Base-by-base conservation (phyloP, 73 alveolate species). In the Stentor coeruleus region DNA sequence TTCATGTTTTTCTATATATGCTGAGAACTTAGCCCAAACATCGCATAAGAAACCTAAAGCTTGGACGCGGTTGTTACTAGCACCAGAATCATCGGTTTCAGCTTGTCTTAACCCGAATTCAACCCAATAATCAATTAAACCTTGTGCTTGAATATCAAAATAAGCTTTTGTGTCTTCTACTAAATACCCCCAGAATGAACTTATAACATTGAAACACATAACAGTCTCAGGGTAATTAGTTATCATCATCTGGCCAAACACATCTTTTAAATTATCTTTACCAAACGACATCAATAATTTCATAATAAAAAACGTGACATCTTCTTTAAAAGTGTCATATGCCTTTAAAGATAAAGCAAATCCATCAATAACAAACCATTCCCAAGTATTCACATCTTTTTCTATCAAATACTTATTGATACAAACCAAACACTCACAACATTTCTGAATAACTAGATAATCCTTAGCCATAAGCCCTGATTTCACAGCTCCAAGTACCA, bases 1-100 rank as follows among this genome's bases (percentile, higher is more conserved):
- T 49, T 92, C 98, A 35, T 82, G 82, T 59, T 55, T 86, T 37
- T 87, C 94, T 55, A 85, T 74, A 35, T 66, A 66, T 3, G 60
- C 87, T 15, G 95, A 80, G 87, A 89, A 92, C 3, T 72, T 38
- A 35, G 59, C n/a, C 95, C 97, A 92, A 3, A 94, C 86, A 76
- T 92, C 97, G 59, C 91, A 73, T 42, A 94, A 76, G 14, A 94
- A 84, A 30, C 89, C 82, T 3, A 94, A 59, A 20, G 97, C 94
- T 20, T 20, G 28, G 28, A 57, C 28, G 35, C 28, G 73, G 35
- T 57, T 57, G n/a, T n/a, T n/a, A n/a, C n/a, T n/a, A n/a, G n/a
- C n/a, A n/a, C n/a, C n/a, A n/a, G n/a, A n/a, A 20, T n/a, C 35
- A 95, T 84, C 87, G 84, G 55, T 88, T 95, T 4, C 96, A 57